Evolutionary conservation across 2,329 filamentous ascomycete genomes (phyloP).

Genomic region (Aspergillus uvarum): DNA sequence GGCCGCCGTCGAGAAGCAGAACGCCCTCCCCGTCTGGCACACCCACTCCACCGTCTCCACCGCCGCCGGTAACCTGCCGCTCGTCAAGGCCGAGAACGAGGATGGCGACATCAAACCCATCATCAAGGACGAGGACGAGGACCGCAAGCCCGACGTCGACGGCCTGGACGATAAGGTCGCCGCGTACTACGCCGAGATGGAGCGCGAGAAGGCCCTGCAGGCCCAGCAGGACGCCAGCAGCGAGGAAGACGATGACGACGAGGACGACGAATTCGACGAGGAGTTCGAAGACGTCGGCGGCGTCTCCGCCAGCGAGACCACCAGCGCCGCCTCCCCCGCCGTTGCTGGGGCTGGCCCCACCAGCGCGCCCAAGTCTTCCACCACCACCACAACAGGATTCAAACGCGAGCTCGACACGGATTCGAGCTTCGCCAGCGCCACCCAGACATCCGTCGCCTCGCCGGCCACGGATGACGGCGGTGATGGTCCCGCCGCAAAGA

Average conservation of each 20-base stretch:
- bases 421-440: slow-evolving; percentile 37
- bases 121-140: slow-evolving; percentile 44
- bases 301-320: slow-evolving; percentile 38
- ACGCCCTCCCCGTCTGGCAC: slow-evolving; percentile 54
- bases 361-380: slow-evolving; percentile 23
- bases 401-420: slow-evolving; percentile 42
- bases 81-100: slow-evolving; percentile 29
- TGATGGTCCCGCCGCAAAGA: slow-evolving; percentile 42
- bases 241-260: slow-evolving; percentile 34
- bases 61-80: slow-evolving; percentile 23
- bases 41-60: slow-evolving; percentile 50
- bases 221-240: slow-evolving; percentile 43
- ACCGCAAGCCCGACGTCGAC: slow-evolving; percentile 43
- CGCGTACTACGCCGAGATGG: slow-evolving; percentile 49
- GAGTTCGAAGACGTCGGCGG: slow-evolving; percentile 48
- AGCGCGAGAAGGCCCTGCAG: slow-evolving; percentile 43
- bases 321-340: slow-evolving; percentile 37
- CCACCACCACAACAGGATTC: slow-evolving; percentile 26
- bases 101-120: slow-evolving; percentile 39
- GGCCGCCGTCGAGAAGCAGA: slow-evolving; percentile 51
- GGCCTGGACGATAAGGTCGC: slow-evolving; percentile 48
- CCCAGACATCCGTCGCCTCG: slow-evolving; percentile 39
- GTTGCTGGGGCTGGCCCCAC: slow-evolving; percentile 29
- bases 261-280: slow-evolving; percentile 42
- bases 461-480: slow-evolving; percentile 42